Evolutionary conservation across 2,329 filamentous ascomycete species (phyloP), one percentile per base, ranked within the genome.

Genomic region (Talaromyces rugulosus): DNA sequence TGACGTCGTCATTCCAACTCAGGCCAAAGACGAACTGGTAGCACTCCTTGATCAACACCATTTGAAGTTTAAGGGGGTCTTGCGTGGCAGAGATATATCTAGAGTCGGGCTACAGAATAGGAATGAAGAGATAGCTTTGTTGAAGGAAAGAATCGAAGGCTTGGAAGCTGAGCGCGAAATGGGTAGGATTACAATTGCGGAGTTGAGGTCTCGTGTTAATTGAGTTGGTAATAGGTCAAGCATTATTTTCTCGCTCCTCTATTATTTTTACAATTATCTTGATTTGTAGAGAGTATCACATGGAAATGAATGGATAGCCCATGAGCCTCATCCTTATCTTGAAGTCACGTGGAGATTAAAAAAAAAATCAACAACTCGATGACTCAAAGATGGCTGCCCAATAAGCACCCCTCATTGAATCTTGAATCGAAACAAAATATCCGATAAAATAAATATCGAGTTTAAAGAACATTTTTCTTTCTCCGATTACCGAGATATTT

Each of bases 31-130:
- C 3, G 73, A 78, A 18, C 56, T 81, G 2, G 67, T 75, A 2
- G 68, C 67, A 11, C 65, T 84, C 7, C 77, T 91, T 34, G 78
- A 81, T 40, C 82, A 76, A 52, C 81, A 90, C 65, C 83, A 85
- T 16, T 75, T 87, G 58, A 82, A 81, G 58, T 80, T 82, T 0
- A 84, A 83, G 67, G 90, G 89, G 0, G 80, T 90, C 23, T 79
- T 81, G 44, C 83, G 83, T 64, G 88, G 89, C 0, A 80, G 89
- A 2, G 89, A 94, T 63, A 83, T 88, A 6, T 82, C 84, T 3
- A 78, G 90, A n/a, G 73, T 83, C 8, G 83, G 82, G 4, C 70
- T 91, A 36, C 87, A 85, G 69, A 80, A 81, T 4, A 87, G 87
- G 65, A 88, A 94, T 78, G 75, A 85, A 71, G 77, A 87, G 77